A percentile compares a stretch with the other conserved stretches of the same genome.
phyloP scores from a whole-genome alignment of 2,329 filamentous ascomycete genomes.

The Sclerotiophoma versabilis region DNA sequence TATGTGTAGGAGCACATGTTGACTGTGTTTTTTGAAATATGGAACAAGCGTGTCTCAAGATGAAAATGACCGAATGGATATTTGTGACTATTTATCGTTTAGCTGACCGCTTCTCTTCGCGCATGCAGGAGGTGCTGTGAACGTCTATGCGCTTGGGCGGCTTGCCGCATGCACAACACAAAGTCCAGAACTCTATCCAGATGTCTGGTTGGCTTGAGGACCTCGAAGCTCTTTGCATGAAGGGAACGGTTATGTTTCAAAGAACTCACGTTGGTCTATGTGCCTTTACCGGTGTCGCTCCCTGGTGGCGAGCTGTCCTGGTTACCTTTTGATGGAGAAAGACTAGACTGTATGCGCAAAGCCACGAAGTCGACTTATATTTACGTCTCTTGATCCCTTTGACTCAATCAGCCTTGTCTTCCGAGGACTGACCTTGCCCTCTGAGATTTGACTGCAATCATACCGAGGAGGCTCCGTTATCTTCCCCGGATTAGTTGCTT shows the following conservation, averaged over 20 bases:
- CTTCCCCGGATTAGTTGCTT: constrained; percentile 37
- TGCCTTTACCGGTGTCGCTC: background rate
- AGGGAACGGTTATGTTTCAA: background rate
- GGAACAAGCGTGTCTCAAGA: background rate
- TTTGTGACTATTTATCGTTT: constrained; percentile 12
- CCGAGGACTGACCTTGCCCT: constrained; percentile 18
- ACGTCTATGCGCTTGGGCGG: background rate
- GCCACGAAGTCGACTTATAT: background rate
- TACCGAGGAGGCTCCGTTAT: constrained; percentile 24
- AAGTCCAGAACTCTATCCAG: background rate
- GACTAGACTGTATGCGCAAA: background rate
- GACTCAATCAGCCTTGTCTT: constrained; percentile 20
- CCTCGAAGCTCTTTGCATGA: background rate
- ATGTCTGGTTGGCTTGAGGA: too few species aligned
- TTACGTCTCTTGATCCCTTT: constrained; percentile 11
- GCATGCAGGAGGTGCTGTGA: background rate
- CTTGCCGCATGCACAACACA: background rate
- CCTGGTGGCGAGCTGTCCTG: too few species aligned
- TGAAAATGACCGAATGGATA: background rate
- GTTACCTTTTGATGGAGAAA: too few species aligned
- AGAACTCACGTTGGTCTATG: background rate
- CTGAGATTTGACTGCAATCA: constrained; percentile 13
- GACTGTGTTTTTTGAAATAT: background rate
- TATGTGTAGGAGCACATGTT: constrained; percentile 58
- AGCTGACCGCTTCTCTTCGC: constrained; percentile 20